Evolutionary conservation across 2,329 filamentous ascomycete genomes (phyloP).

Genomic region (Atkinsonella texensis): DNA sequence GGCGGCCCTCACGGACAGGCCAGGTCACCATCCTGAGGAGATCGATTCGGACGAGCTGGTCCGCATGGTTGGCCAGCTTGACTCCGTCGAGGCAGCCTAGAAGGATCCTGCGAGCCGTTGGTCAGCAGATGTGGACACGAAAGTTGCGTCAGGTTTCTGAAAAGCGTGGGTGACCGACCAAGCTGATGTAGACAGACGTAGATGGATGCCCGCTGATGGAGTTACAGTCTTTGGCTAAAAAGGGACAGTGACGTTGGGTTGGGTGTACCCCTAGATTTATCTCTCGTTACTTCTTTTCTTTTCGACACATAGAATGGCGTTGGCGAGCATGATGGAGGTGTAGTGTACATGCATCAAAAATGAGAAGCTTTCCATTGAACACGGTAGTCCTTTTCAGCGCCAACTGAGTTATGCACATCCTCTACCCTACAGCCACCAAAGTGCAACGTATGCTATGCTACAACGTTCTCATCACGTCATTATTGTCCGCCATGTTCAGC

Average conservation of each 20-base stretch:
- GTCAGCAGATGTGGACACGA: constrained; percentile 9
- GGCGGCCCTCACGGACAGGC: constrained; percentile 18
- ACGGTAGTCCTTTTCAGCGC: no score
- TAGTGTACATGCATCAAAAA: no score
- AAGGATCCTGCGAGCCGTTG: constrained; percentile 17
- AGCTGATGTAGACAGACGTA: no score
- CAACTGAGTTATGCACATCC: not conserved
- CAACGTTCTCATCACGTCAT: constrained; percentile 3
- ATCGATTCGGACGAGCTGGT: constrained; percentile 15
- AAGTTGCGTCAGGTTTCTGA: no score
- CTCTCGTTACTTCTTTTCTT: no score
- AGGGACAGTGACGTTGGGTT: no score
- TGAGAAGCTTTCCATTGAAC: no score
- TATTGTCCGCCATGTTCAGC: not conserved
- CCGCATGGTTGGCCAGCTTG: constrained; percentile 12
- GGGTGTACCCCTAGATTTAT: no score
- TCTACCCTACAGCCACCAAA: not conserved
- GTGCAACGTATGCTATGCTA: constrained; percentile 3
- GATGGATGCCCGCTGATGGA: no score
- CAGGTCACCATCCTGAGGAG: constrained; percentile 11
- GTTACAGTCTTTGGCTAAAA: not conserved
- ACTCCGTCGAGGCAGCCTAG: constrained; percentile 4
- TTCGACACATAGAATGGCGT: no score
- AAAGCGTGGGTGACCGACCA: no score
- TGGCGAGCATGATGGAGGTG: no score